These are phyloP conservation scores for Tremella yokohamensis DNA, from an alignment of 768 basidiomycete genomes.

Conservation along the genomic window DNA sequence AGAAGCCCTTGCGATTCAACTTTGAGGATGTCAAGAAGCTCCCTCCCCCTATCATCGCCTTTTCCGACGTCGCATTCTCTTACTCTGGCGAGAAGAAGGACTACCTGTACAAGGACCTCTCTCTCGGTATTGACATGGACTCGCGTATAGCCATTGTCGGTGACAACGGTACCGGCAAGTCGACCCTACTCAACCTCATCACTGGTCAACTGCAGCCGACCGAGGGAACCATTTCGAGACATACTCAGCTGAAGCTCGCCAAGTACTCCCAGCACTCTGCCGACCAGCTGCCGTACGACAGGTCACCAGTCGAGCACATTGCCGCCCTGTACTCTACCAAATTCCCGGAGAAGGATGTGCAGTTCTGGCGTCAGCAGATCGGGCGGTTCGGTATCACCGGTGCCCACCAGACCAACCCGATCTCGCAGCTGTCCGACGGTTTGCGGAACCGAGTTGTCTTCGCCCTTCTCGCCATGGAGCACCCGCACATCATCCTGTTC, in stretches of 20 bases:
- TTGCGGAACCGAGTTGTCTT: constrained; percentile 96
- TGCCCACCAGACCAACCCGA: constrained; percentile 86
- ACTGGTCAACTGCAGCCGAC: constrained; percentile 73
- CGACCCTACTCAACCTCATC: constrained; percentile 85
- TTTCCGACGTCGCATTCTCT: constrained; percentile 88
- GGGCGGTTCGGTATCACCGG: constrained; percentile 95
- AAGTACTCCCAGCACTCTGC: constrained; percentile 99
- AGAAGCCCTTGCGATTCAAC: constrained; percentile 78
- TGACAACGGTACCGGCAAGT: constrained; percentile 92
- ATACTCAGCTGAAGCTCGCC: constrained; percentile 83
- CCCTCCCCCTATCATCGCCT: constrained; percentile 95
- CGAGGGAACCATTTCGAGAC: constrained; percentile 84
- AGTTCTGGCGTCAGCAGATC: constrained; percentile 91
- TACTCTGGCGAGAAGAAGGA: constrained; percentile 87
- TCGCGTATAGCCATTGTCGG: constrained; percentile 80
- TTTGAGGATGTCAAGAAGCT: constrained; percentile 92
- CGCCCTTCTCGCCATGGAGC: constrained; percentile 93
- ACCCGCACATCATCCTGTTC: constrained; percentile 83
- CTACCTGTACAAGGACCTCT: constrained; percentile 79
- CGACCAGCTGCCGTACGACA: constrained; percentile 94
- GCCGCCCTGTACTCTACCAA: constrained; percentile 71
- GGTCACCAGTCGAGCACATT: constrained; percentile 89
- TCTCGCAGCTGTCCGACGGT: constrained; percentile 92
- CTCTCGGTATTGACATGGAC: constrained; percentile 87
- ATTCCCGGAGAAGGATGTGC: constrained; percentile 88